These are phyloP conservation scores for Stachybotrys chartarum DNA, from an alignment of 2,329 filamentous ascomycete genomes.

Conservation along the genomic window DNA sequence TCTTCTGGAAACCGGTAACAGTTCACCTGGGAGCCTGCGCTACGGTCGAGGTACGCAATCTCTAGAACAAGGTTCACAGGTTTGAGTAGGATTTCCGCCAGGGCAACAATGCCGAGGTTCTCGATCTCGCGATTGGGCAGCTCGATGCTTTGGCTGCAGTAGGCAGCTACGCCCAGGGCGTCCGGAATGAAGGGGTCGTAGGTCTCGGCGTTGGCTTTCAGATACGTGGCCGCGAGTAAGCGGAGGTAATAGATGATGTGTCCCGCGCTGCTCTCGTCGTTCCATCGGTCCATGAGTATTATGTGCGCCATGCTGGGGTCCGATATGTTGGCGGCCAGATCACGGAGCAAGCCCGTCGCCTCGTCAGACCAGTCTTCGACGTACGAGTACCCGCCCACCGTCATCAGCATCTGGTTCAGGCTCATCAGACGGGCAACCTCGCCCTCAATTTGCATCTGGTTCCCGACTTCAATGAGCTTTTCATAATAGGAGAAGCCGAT, in stretches of 20 bases:
- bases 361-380: slow-evolving; percentile 79
- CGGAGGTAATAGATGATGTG: slow-evolving; percentile 80
- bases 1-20: slow-evolving; percentile 57
- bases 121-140: slow-evolving; percentile 79
- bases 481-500: slow-evolving; percentile 94
- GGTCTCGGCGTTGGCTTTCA: slow-evolving; percentile 63
- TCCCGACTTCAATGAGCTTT: slow-evolving; percentile 62
- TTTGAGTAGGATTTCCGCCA: slow-evolving; percentile 73
- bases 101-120: slow-evolving; percentile 71
- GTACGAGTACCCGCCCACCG: slow-evolving; percentile 62
- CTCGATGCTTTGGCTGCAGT: slow-evolving; percentile 66
- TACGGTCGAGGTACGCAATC: slow-evolving; percentile 86
- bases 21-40: slow-evolving; percentile 69
- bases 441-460: slow-evolving; percentile 55
- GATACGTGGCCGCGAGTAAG: slow-evolving; percentile 75
- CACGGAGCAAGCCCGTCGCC: slow-evolving; percentile 59
- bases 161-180: slow-evolving; percentile 52
- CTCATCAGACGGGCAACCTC: slow-evolving; percentile 68
- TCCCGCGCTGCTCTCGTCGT: slow-evolving; percentile 59
- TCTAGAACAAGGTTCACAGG: slow-evolving; percentile 74
- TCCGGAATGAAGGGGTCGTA: slow-evolving; percentile 68
- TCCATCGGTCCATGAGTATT: slow-evolving; percentile 62
- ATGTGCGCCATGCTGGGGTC: slow-evolving; percentile 49
- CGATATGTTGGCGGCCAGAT: slow-evolving; percentile 52
- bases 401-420: slow-evolving; percentile 63